Evolutionary conservation across 768 basidiomycete genomes (phyloP), one percentile per base, ranked within the genome.

Genomic region (Termitomyces sp.): DNA sequence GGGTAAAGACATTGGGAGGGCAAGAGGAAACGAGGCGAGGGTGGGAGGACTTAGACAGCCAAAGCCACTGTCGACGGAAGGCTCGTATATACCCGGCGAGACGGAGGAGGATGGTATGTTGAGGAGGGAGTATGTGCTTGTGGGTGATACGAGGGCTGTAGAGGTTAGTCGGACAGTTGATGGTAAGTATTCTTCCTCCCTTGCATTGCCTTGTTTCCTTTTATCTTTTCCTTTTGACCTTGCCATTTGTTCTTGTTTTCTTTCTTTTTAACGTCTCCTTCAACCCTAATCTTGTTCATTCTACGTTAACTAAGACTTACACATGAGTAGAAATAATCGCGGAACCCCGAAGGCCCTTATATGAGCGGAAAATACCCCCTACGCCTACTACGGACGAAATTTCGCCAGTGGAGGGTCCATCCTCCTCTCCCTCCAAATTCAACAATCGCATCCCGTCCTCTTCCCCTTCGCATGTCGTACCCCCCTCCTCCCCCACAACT

Each of bases 121-220:
- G 47, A 79, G 87, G 51, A 80, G 84, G 58, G 96, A 98, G 64
- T 99, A 99, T 62, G 96, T 98, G 0, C 81, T 99, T 1, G 90
- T 98, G 1, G 94, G 88, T 42, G 93, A 99, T 68, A 83, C 81
- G 52, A 79, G 87, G 48, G 90, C 90, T 2, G 89, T 98, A 2
- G 95, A 98, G 66, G 92, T 98, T 67, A 93, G 92, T 66, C 83
- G 84, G 15, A 82, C 93, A 2, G 88, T 96, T 1, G 96, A 98
- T 73, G 95, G 95, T 90, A 58, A 62, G 84, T 68, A 17, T 26
- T 14, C 1, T n/a, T 6, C 2, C 7, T 19, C 5, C 10, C 9
- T 19, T 28, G 28, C 28, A 28, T 28, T 28, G 28, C 28, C 7
- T 7, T 28, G 5, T 28, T 28, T 28, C 28, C 7, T 7, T 28